These are phyloP conservation scores for Colletotrichum magnum DNA, from an alignment of 2,329 filamentous ascomycete genomes.

Conservation along the genomic window DNA sequence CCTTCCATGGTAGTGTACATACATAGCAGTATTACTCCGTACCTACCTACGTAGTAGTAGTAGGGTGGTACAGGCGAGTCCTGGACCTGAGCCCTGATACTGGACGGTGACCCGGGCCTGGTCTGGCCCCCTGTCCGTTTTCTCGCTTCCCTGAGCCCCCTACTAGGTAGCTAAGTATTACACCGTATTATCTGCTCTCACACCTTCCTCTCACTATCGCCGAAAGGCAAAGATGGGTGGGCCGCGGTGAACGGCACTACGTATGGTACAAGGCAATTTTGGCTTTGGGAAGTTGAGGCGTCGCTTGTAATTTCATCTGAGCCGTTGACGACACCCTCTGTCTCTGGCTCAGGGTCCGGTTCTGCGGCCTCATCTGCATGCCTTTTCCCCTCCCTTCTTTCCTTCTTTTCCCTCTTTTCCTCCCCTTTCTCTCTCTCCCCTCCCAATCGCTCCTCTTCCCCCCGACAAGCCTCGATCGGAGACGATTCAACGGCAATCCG, in stretches of 20 bases:
- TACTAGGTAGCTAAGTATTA: too few species aligned
- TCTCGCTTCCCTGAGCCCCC: conserved; percentile 5
- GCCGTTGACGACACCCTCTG: conserved; percentile 34
- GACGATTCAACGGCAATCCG: conserved; percentile 38
- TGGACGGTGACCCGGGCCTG: conserved; percentile 29
- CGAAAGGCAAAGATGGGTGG: conserved; percentile 15
- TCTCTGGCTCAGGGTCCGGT: background rate
- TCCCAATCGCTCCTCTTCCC: conserved; percentile 30
- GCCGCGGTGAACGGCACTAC: conserved; percentile 21
- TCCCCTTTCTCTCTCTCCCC: conserved; percentile 19
- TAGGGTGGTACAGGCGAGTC: background rate
- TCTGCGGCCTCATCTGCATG: conserved; percentile 18
- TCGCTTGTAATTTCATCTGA: conserved; percentile 39
- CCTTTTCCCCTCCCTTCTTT: conserved; percentile 23
- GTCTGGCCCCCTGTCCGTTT: conserved; percentile 23
- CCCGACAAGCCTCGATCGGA: conserved; percentile 39
- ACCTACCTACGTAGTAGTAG: too few species aligned
- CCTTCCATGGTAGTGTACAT: conserved; percentile 9
- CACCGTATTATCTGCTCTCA: too few species aligned
- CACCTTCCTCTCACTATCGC: background rate
- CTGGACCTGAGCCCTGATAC: conserved; percentile 23
- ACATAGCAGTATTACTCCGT: background rate
- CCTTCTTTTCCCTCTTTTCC: conserved; percentile 14
- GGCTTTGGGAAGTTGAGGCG: conserved; percentile 26
- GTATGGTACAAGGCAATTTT: conserved; percentile 16